Conservation (phyloP, 257 asterid genomes). For the Cinchona pubescens region DNA sequence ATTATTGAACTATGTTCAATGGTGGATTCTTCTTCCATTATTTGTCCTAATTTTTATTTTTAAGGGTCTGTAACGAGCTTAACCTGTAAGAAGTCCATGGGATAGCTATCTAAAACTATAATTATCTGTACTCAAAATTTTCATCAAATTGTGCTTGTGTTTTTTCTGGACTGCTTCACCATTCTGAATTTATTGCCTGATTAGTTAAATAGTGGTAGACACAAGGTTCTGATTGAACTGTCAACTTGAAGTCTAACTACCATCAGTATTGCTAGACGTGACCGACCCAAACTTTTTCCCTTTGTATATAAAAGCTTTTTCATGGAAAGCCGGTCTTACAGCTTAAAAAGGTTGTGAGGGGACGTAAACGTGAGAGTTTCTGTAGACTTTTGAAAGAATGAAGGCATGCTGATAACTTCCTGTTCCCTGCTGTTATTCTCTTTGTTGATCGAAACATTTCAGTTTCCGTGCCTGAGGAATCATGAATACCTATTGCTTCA, state of each 20-base stretch:
- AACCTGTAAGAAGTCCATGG: background rate
- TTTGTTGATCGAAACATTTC: background rate
- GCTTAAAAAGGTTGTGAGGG: background rate
- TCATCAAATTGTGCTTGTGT: background rate
- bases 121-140: background rate
- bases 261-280: background rate
- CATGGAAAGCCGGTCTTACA: background rate
- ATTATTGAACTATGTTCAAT: background rate
- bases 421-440: background rate
- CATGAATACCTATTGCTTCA: background rate
- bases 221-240: background rate
- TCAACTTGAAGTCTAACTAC: background rate
- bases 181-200: background rate
- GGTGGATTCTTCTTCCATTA: background rate
- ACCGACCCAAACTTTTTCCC: background rate
- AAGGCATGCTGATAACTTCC: background rate
- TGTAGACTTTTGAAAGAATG: background rate
- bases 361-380: background rate
- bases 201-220: background rate
- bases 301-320: background rate
- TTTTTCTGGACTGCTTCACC: background rate
- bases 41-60: background rate
- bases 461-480: background rate
- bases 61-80: background rate
- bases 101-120: background rate